Evolutionary conservation across 805 yeast genomes (phyloP), one percentile per base, ranked within the genome.

Genomic region (Lachancea dasiensis): DNA sequence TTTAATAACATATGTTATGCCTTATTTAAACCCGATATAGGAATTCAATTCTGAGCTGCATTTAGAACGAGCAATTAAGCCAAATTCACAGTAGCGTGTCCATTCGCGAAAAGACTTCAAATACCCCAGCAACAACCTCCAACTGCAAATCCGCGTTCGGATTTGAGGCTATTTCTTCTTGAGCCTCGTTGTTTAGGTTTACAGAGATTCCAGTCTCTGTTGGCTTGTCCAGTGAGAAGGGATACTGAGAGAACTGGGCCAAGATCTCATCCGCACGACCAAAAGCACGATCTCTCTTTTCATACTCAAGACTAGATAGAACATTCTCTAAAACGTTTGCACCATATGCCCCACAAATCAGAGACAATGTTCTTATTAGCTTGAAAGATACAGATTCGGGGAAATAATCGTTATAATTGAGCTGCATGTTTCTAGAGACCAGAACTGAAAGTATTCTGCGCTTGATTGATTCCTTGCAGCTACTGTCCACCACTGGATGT

Each of bases 311-410:
- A 20, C 80, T 70, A 30, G 78, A 68, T 42, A 89, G 69, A 3
- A 86, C 90, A 56, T 90, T 92, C 52, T 92, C 98, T 50, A 92
- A 73, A 9, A 92, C 98, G 58, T 87, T 92, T 29, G 97, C 98
- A 20, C 97, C 97, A 57, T 86, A 86, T 14, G 95, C 77, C 13
- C 94, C 94, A 51, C 89, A 80, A 14, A 86, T 86, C 48, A 92
- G 73, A 17, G 92, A 72, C 29, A 92, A 70, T 3, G 95, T 73
- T 53, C 98, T 77, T 40, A 92, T 69, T 54, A 75, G 70, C 48
- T 79, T 75, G 66, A 75, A 83, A 27, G 81, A 75, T 1, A 83
- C 72, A 9, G 73, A 70, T 19, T 72, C 74, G 5, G 94, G 84
- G 62, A 86, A 85, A 56, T 75, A 83, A 46, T 72, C 74, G 30